A percentile compares a stretch with the other conserved stretches of the same genome.
Evolutionary conservation across 495 filamentous ascomycete genomes (phyloP).

Genomic region (Penicillium argentinense): DNA sequence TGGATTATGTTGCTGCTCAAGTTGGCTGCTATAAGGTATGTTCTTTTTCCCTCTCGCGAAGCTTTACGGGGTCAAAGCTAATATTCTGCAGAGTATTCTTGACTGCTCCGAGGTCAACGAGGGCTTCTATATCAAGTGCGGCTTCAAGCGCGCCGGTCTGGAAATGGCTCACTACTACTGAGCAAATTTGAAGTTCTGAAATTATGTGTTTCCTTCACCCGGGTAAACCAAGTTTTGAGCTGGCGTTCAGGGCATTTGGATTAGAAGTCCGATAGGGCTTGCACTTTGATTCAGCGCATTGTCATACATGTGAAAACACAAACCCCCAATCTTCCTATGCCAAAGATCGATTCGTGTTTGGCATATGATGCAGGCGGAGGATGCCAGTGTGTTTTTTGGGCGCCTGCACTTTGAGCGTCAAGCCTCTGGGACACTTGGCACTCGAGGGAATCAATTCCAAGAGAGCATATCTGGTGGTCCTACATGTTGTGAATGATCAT

Average conservation of each 20-base stretch:
- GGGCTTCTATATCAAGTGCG: slow-evolving; percentile 98
- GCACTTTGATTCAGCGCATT: too few species aligned
- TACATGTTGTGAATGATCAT: too few species aligned
- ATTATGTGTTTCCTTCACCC: slow-evolving; percentile 2
- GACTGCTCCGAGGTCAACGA: slow-evolving; percentile 85
- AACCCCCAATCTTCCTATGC: too few species aligned
- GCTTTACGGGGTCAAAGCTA: slow-evolving; percentile 1
- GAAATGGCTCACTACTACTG: slow-evolving; percentile 98
- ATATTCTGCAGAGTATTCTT: slow-evolving; percentile 56
- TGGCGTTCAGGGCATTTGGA: slow-evolving; percentile 18
- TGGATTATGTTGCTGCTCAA: slow-evolving; percentile 82
- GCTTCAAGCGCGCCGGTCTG: slow-evolving; percentile 86
- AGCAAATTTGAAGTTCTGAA: slow-evolving; percentile 2
- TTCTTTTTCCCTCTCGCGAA: slow-evolving; percentile 15
- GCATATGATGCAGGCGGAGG: too few species aligned
- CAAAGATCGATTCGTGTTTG: too few species aligned
- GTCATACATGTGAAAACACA: too few species aligned
- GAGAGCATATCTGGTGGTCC: too few species aligned
- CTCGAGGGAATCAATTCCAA: too few species aligned
- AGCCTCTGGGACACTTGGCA: too few species aligned
- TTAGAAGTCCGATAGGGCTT: too few species aligned
- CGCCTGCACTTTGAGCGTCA: too few species aligned
- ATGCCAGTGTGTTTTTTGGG: too few species aligned
- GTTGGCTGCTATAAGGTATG: slow-evolving; percentile 91
- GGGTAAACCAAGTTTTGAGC: slow-evolving; percentile 1